These are phyloP conservation scores for Suillus occidentalis DNA, from an alignment of 768 basidiomycete species.

Conservation along the genomic window DNA sequence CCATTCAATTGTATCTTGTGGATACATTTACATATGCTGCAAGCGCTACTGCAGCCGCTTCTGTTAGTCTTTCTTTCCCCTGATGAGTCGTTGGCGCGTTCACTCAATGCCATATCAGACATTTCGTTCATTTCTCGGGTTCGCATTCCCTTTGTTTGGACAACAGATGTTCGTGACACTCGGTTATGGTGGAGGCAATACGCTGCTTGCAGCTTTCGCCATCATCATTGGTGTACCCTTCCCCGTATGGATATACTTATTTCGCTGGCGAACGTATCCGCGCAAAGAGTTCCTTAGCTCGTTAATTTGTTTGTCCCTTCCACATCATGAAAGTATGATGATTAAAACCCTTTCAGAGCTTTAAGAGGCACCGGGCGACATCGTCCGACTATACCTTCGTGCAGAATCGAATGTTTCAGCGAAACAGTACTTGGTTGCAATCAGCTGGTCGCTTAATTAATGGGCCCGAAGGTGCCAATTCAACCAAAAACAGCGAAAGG, in stretches of 20 bases:
- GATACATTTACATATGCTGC: slow-evolving; percentile 1
- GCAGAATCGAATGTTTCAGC: neutral
- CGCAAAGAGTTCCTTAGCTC: neutral
- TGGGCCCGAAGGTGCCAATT: no score
- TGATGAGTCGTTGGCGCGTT: neutral
- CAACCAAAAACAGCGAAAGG: neutral
- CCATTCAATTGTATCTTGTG: neutral
- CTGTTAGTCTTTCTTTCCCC: neutral
- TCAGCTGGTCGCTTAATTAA: no score
- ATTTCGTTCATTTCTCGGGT: neutral
- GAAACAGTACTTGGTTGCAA: no score
- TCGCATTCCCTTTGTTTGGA: neutral
- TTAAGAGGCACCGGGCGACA: no score
- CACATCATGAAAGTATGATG: neutral
- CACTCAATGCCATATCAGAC: neutral
- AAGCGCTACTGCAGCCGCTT: neutral
- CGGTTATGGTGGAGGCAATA: neutral
- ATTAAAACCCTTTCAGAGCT: neutral
- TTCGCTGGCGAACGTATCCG: neutral
- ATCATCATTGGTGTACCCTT: neutral
- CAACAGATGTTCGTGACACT: neutral
- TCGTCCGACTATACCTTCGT: neutral
- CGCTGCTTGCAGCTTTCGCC: neutral
- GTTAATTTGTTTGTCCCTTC: neutral
- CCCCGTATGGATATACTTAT: slow-evolving; percentile 1